Evolutionary conservation across 2,329 filamentous ascomycete genomes (phyloP).

Genomic region (Hortaea sp.): DNA sequence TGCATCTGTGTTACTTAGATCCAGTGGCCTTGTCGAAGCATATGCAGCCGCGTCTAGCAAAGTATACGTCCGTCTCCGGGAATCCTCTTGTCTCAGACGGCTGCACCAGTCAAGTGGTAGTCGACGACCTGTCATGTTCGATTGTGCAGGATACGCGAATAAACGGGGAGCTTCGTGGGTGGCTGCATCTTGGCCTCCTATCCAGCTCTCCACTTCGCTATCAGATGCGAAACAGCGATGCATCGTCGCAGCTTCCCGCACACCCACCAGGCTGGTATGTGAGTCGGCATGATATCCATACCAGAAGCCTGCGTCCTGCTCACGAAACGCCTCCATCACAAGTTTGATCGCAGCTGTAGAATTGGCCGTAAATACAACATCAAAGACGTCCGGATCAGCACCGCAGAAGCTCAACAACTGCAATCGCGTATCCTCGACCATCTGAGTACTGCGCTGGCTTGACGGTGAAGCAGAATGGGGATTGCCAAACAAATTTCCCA

Average conservation of each 20-base stretch:
- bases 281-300: slow-evolving; percentile 77
- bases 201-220: slow-evolving; percentile 54
- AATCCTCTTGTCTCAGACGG: not conserved
- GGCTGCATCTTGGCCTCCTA: slow-evolving; percentile 27
- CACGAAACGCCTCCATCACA: slow-evolving; percentile 66
- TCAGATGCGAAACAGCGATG: slow-evolving; percentile 59
- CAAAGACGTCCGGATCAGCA: slow-evolving; percentile 70
- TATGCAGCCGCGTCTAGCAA: slow-evolving; percentile 77
- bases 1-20: slow-evolving; percentile 50
- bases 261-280: slow-evolving; percentile 80
- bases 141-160: slow-evolving; percentile 84
- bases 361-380: slow-evolving; percentile 85
- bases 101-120: slow-evolving; percentile 58
- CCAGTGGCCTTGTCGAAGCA: slow-evolving; percentile 64
- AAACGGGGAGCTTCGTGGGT: slow-evolving; percentile 26
- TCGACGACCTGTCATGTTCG: slow-evolving; percentile 78
- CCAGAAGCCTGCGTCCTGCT: slow-evolving; percentile 57
- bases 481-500: slow-evolving; percentile 72
- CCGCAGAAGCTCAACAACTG: slow-evolving; percentile 66
- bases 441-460: slow-evolving; percentile 60
- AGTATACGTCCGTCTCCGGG: slow-evolving; percentile 40
- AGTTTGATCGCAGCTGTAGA: slow-evolving; percentile 86
- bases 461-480: slow-evolving; percentile 81
- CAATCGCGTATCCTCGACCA: slow-evolving; percentile 62
- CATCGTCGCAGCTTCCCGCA: slow-evolving; percentile 51